A percentile compares a stretch with the other conserved stretches of the same genome.
phyloP scores from a whole-genome alignment of 345 rosid genomes.

The Syzygium grande region DNA sequence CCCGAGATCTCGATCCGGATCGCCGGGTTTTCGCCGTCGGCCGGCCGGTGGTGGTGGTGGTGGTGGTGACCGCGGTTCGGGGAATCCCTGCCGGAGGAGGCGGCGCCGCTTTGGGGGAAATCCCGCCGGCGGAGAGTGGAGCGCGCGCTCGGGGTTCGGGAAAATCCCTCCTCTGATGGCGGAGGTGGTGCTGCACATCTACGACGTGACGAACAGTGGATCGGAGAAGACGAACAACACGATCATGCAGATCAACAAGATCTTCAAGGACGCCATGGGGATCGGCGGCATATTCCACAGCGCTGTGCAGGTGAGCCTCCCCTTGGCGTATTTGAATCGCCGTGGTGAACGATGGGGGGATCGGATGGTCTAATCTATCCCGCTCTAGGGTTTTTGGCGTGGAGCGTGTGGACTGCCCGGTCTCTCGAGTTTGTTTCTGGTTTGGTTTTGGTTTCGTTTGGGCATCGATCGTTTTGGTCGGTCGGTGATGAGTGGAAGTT shows the following conservation, averaged over 20 bases:
- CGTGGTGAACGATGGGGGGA: not conserved
- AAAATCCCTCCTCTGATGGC: constrained; percentile 17
- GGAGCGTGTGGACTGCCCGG: not conserved
- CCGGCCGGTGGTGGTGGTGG: too few relatives aligned
- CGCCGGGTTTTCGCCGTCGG: too few relatives aligned
- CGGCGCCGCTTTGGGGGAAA: not conserved
- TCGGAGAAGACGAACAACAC: constrained; percentile 94
- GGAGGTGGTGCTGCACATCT: constrained; percentile 81
- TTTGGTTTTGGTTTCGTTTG: not conserved
- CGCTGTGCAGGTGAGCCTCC: constrained; percentile 70
- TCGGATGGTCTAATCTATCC: not conserved
- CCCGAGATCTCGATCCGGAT: too few relatives aligned
- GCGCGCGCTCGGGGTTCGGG: not conserved
- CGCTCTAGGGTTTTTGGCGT: not conserved
- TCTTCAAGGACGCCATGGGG: constrained; percentile 94
- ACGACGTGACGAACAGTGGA: constrained; percentile 95
- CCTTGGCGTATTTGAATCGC: not conserved
- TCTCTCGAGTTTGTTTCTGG: not conserved
- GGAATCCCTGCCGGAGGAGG: not conserved
- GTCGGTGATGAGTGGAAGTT: not conserved
- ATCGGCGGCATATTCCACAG: constrained; percentile 98
- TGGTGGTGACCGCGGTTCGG: too few relatives aligned
- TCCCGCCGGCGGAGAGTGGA: too few relatives aligned
- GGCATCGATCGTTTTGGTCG: not conserved
- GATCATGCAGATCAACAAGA: constrained; percentile 79